Base-by-base conservation (phyloP, 495 filamentous ascomycete genomes). In the Penicillium soppii region DNA sequence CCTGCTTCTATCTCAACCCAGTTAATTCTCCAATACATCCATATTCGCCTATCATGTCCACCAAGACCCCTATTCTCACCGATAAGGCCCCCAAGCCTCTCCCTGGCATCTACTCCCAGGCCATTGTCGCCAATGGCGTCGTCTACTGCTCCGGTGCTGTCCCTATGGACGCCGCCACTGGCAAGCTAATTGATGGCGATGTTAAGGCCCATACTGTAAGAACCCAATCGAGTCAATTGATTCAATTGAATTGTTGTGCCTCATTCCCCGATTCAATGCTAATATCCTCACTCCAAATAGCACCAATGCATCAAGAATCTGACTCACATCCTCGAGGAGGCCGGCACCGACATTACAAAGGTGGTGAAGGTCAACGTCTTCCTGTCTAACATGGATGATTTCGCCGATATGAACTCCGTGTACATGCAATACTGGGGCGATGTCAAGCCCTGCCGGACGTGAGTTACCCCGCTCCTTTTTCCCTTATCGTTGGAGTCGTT, bases 301-400 rank as follows among this genome's bases (percentile, higher is more conserved):
- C 58, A 60, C 40, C 79, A 78, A 71, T 75, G 71, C 26, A 72
- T 87, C 62, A 76, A 80, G 54, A 90, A 88, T 64, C 74, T 90
- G 20, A 69, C 72, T 2, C 77, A 81, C n/a, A 75, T 90, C 23
- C 79, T 90, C 36, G 73, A 81, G 49, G 86, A 80, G 27, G 82
- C 85, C 2, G 83, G 82, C 7, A 82, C 81, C 35, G 69, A 70
- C 32, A 68, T 89, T 43, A 72, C 72, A 49, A 85, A 85, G 54
- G 85, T 88, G 10, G 77, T 90, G 43, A 87, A 89, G 65, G 81
- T 83, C 55, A 86, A 82, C 53, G 81, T 89, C 38, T 90, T 87
- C 65, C 61, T 90, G 33, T 78, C 80, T 5, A 77, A 77, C 47
- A 89, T 90, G 85, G 79, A 80, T 44, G 78, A 87, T 58, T 89